These are phyloP conservation scores for Solanum pennellii DNA, from an alignment of 257 asterid genomes.

Conservation along the genomic window DNA sequence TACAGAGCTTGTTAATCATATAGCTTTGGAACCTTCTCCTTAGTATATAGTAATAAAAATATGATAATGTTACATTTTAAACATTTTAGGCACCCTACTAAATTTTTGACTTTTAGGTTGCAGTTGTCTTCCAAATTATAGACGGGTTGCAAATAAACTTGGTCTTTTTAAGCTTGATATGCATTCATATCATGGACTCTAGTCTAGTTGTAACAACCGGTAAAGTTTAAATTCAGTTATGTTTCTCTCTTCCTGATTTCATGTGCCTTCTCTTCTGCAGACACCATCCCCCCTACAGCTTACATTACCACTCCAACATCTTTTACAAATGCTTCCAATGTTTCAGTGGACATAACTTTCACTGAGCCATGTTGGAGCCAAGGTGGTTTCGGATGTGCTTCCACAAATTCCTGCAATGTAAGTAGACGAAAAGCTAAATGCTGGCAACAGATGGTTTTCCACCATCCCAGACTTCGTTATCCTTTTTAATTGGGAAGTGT, in stretches of 20 bases:
- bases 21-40: background rate
- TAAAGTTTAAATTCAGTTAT: background rate
- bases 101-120: background rate
- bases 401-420: conserved; percentile 76
- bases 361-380: conserved; percentile 57
- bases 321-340: conserved; percentile 63
- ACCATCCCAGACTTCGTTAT: background rate
- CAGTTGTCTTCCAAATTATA: background rate
- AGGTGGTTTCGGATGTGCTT: conserved; percentile 67
- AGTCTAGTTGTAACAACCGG: background rate
- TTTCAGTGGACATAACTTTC: conserved; percentile 59
- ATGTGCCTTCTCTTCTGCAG: conserved; percentile 30
- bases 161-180: background rate
- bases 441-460: background rate
- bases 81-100: background rate
- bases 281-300: conserved; percentile 75
- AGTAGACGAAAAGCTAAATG: conserved; percentile 34
- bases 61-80: background rate
- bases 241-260: background rate
- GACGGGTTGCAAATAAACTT: background rate
- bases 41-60: background rate
- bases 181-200: background rate
- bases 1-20: background rate
- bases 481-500: background rate
- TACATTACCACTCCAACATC: conserved; percentile 28